Evolutionary conservation across 805 yeast genomes (phyloP), one percentile per base, ranked within the genome.

Genomic region (Teunomyces pallodes): DNA sequence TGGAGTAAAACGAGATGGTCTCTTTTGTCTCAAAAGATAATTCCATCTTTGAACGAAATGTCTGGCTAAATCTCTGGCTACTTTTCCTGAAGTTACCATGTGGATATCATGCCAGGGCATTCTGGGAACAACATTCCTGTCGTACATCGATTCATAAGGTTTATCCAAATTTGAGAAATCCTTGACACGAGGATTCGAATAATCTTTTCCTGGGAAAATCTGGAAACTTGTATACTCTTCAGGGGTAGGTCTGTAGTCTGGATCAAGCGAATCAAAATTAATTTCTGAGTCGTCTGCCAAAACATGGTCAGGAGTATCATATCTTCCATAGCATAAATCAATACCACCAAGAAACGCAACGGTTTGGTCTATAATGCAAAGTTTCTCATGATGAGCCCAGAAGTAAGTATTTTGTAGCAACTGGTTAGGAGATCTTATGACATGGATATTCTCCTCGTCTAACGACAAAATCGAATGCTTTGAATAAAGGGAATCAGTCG

Each of bases 31-130:
- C 45, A 95, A 66, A 35, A 94, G 74, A 61, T 89, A 94, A 64
- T 94, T 94, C 99, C 99, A 94, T 58, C 99, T 80, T 70, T 94
- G 99, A 10, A 90, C 95, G 67, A 95, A 94, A 65, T 94, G 98
- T 48, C 99, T 80, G 0, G 96, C 80, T 45, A 92, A 67, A 65
- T 94, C 99, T 50, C 97, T 78, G 0, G 98, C 99, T 3, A 91
- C 83, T 59, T 91, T 95, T 10, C 99, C 99, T 2, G 91, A 81
- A 1, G 95, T 83, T 70, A 90, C 83, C 96, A 91, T 94, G 56
- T 94, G 98, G 33, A 94, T 89, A 76, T 94, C 99, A 66, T 94
- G 99, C 99, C 99, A 94, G 8, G 99, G 99, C 99, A 94, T 94
- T 58, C 99, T 80, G 2, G 99, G 98, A 16, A 81, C 77, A 14